phyloP scores from a whole-genome alignment of 2,329 filamentous ascomycete genomes.

The Sclerotinia trifoliorum region DNA sequence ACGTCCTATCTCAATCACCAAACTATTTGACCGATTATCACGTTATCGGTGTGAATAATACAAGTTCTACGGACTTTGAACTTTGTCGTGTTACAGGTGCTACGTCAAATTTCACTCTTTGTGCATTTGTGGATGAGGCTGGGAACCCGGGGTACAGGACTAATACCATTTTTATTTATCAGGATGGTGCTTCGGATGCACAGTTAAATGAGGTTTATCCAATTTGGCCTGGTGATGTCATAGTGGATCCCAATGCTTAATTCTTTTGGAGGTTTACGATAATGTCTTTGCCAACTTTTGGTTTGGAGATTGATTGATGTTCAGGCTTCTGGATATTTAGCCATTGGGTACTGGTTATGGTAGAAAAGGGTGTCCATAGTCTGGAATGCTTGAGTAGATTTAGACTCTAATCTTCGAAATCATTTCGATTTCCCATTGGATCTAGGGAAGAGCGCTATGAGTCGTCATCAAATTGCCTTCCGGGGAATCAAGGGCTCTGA shows the following conservation, averaged over 20 bases:
- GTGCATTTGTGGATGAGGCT: conserved; percentile 2
- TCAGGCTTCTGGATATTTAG: neutral
- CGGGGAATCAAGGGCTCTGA: no score
- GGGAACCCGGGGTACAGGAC: neutral
- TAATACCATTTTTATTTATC: neutral
- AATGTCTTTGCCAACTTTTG: neutral
- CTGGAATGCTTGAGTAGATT: no score
- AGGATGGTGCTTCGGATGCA: neutral
- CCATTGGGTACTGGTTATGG: neutral
- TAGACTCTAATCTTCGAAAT: no score
- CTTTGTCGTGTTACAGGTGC: neutral
- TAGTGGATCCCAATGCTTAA: conserved; percentile 2
- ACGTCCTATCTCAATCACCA: neutral
- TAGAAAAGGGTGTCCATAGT: no score
- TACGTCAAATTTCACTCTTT: conserved; percentile 8
- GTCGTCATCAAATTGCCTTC: no score
- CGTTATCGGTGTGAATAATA: neutral
- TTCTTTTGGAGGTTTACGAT: neutral
- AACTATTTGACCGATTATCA: neutral
- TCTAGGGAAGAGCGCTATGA: no score
- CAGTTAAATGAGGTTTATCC: conserved; percentile 3
- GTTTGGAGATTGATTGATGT: neutral
- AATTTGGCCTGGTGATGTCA: conserved; percentile 3
- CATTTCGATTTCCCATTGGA: no score
- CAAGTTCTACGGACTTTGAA: neutral